phyloP scores from a whole-genome alignment of 768 basidiomycete genomes.

The Leccinum fibrillosum region DNA sequence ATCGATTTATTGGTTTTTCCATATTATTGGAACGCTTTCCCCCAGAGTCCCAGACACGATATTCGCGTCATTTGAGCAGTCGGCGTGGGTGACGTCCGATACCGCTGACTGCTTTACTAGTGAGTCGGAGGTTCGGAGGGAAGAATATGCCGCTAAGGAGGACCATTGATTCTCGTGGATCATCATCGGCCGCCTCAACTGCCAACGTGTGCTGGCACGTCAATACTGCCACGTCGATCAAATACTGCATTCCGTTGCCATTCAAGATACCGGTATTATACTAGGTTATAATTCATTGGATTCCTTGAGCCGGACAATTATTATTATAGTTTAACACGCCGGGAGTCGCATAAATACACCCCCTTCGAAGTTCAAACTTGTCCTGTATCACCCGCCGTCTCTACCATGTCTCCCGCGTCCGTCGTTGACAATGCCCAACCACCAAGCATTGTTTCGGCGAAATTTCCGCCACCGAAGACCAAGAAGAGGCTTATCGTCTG shows the following conservation, averaged over 20 bases:
- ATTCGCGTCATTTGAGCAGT: not conserved
- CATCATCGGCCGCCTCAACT: not conserved
- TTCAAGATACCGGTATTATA: not conserved
- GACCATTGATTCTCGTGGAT: not conserved
- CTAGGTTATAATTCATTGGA: not conserved
- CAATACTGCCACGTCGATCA: not conserved
- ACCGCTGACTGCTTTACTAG: not conserved
- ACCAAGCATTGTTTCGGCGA: not conserved
- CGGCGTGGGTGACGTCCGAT: not conserved
- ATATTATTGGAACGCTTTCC: not conserved
- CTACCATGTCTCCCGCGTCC: conserved; percentile 12
- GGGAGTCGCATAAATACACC: conserved; percentile 24
- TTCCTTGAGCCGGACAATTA: not conserved
- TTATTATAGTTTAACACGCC: not conserved
- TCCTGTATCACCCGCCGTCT: not conserved
- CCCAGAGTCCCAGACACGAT: not conserved
- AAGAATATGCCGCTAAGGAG: not conserved
- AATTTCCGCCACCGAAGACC: conserved; percentile 1
- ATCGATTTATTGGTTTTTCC: not conserved
- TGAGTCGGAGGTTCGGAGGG: not conserved
- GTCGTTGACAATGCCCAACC: conserved; percentile 1
- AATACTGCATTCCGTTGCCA: not conserved
- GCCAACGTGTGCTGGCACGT: not conserved
- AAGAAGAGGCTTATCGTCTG: conserved; percentile 68
- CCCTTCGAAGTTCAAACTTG: not conserved